phyloP scores from a whole-genome alignment of 192 early-diverging fungal species.

The Martensiomyces pterosporus region DNA sequence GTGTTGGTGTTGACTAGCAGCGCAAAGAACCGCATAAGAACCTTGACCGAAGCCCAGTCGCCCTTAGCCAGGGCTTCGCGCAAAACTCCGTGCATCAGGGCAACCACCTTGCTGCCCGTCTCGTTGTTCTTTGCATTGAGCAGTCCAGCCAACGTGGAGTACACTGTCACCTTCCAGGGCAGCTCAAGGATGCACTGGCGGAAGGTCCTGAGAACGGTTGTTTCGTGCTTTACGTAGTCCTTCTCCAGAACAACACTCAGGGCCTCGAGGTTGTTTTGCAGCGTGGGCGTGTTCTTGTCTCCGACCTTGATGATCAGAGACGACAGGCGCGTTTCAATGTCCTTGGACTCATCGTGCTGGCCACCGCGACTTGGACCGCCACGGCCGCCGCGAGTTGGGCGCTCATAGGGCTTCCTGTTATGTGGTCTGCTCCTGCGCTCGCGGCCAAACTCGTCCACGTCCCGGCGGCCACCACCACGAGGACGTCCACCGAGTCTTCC shows the following conservation, averaged over 20 bases:
- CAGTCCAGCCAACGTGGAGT: conserved; percentile 77
- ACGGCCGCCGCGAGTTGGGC: conserved; percentile 25
- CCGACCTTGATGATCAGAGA: conserved; percentile 73
- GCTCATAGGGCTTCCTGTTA: conserved; percentile 49
- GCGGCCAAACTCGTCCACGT: conserved; percentile 53
- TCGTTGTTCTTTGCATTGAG: conserved; percentile 71
- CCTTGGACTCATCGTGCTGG: conserved; percentile 48
- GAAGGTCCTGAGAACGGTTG: conserved; percentile 58
- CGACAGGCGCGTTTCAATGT: conserved; percentile 63
- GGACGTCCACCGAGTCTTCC: conserved; percentile 40
- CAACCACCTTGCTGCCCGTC: conserved; percentile 62
- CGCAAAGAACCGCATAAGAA: conserved; percentile 76
- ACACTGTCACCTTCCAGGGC: conserved; percentile 51
- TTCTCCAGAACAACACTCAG: conserved; percentile 66
- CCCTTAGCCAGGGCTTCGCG: conserved; percentile 53
- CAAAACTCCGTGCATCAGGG: conserved; percentile 52
- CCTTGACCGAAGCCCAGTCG: conserved; percentile 71
- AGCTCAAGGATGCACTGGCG: conserved; percentile 38
- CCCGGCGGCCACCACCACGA: conserved; percentile 12
- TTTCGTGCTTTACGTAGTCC: conserved; percentile 65
- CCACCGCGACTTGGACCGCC: conserved; percentile 12
- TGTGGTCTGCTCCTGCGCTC: conserved; percentile 40
- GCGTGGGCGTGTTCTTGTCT: conserved; percentile 63
- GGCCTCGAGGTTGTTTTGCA: conserved; percentile 62
- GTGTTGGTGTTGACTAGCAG: conserved; percentile 76